These are phyloP conservation scores for Ophiostoma sp. DNA, from an alignment of 2,329 filamentous ascomycete species.

Conservation along the genomic window DNA sequence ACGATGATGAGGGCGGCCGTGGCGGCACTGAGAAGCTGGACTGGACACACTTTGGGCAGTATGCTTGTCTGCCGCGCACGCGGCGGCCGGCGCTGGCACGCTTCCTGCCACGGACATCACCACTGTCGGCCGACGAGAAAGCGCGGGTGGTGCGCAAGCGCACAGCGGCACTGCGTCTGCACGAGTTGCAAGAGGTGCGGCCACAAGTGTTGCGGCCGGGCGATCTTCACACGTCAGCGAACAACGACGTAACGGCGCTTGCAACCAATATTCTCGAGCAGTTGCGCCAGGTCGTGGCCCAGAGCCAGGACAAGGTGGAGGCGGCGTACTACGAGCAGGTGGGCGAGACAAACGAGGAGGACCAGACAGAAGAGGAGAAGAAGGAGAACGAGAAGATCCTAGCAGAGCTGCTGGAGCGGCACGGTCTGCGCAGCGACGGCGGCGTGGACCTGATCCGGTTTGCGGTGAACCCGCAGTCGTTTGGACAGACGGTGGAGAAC, in stretches of 20 bases:
- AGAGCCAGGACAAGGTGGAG: conserved; percentile 43
- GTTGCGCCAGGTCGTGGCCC: conserved; percentile 47
- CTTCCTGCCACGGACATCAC: conserved; percentile 73
- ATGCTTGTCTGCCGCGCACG: conserved; percentile 68
- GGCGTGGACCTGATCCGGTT: conserved; percentile 80
- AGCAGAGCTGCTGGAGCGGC: conserved; percentile 47
- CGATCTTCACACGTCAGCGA: conserved; percentile 70
- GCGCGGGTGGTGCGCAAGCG: conserved; percentile 64
- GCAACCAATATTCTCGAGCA: conserved; percentile 64
- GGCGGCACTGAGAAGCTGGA: conserved; percentile 73
- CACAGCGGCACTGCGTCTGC: conserved; percentile 62
- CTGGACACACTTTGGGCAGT: conserved; percentile 77
- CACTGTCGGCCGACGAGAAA: conserved; percentile 78
- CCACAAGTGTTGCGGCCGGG: conserved; percentile 72
- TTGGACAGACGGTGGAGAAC: conserved; percentile 93
- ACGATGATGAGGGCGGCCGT: conserved; percentile 54
- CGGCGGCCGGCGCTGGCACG: conserved; percentile 70
- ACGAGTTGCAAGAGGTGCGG: conserved; percentile 62
- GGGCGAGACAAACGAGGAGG: conserved; percentile 37
- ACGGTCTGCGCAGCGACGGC: conserved; percentile 61
- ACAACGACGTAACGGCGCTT: conserved; percentile 67
- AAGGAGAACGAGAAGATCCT: conserved; percentile 22
- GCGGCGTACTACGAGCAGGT: conserved; percentile 34
- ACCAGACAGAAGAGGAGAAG: conserved; percentile 41
- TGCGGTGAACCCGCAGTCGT: conserved; percentile 81